A percentile compares a stretch with the other conserved stretches of the same genome.
phyloP scores from a whole-genome alignment of 768 basidiomycete genomes.

The Suillus subluteus region DNA sequence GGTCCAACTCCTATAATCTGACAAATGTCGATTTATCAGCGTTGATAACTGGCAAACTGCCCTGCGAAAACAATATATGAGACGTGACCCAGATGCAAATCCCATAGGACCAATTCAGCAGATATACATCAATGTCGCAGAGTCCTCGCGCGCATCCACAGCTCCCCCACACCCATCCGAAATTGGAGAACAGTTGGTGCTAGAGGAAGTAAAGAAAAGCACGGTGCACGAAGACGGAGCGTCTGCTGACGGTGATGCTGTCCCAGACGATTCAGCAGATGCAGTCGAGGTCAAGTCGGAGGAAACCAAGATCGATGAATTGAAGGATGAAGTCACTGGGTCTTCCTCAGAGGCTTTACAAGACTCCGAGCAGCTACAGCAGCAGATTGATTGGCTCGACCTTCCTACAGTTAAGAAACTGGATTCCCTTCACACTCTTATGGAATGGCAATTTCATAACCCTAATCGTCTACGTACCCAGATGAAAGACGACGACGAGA shows the following conservation, averaged over 20 bases:
- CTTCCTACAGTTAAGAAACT: constrained; percentile 74
- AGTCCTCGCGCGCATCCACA: constrained; percentile 35
- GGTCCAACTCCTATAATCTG: constrained; percentile 23
- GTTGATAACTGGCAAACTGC: constrained; percentile 78
- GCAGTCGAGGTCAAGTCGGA: constrained; percentile 7
- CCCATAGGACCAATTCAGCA: constrained; percentile 62
- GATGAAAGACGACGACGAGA: constrained; percentile 82
- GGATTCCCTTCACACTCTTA: constrained; percentile 70
- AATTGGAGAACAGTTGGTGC: constrained; percentile 14
- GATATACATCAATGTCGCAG: constrained; percentile 23
- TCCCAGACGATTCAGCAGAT: constrained; percentile 7
- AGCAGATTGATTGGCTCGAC: constrained; percentile 68
- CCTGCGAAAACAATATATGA: constrained; percentile 76
- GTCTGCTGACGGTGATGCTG: constrained; percentile 11
- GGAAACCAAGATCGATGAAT: constrained; percentile 1
- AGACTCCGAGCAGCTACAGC: constrained; percentile 35
- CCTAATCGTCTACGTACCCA: constrained; percentile 65
- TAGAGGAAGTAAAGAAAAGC: constrained; percentile 13
- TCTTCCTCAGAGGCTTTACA: constrained; percentile 18
- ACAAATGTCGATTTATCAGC: constrained; percentile 41
- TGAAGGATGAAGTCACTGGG: constrained; percentile 31
- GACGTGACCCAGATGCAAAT: constrained; percentile 70
- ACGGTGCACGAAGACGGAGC: constrained; percentile 18
- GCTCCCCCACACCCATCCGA: constrained; percentile 20
- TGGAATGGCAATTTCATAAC: constrained; percentile 90